Evolutionary conservation across 495 filamentous ascomycete species (phyloP), one percentile per base, ranked within the genome.

Genomic region (Xylaria sp.): DNA sequence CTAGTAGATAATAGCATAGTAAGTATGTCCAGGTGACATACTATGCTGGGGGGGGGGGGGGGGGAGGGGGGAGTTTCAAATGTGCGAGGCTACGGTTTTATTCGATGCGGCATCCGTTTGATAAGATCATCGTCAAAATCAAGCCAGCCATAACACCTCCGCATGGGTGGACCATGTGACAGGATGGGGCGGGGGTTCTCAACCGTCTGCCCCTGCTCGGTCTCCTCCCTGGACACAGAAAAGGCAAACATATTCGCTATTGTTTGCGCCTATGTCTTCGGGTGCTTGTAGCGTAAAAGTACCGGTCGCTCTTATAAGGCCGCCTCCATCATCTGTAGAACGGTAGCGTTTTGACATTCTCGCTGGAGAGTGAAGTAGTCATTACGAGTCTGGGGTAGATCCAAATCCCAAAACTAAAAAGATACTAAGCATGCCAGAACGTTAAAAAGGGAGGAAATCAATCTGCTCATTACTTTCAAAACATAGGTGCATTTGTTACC

Each of bases 141-240:
- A 24, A 64, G 40, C 61, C 61, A 64, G 40, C 61, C 43, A 64
- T 64, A 64, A 33, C 43, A 64, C 43, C 61, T 64, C 61, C 61
- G 61, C 33, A 64, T 64, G 41, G 41, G 61, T 41, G 41, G 61
- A 41, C 24, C 33, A 21, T 48, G n/a, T 64, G 61, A 64, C 41
- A 64, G 11, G 26, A 50, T n/a, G 26, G 26, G 41, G 12, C 24
- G 61, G 50, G 9, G 61, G 26, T n/a, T 64, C 19, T 12, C 41
- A 15, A 33, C 61, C 50, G 41, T 41, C 50, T 48, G 61, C 17
- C 6, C 24, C 41, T 64, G 61, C 43, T 64, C 19, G 35, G 37
- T 19, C 17, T 62, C 37, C 19, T 48, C 35, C n/a, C 17, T 21
- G 43, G 59, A 37, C 59, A 44, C 41, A 46, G 41, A 64, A 48